These are phyloP conservation scores for Bidens hawaiensis DNA, from an alignment of 140 eudicot genomes.

Conservation along the genomic window DNA sequence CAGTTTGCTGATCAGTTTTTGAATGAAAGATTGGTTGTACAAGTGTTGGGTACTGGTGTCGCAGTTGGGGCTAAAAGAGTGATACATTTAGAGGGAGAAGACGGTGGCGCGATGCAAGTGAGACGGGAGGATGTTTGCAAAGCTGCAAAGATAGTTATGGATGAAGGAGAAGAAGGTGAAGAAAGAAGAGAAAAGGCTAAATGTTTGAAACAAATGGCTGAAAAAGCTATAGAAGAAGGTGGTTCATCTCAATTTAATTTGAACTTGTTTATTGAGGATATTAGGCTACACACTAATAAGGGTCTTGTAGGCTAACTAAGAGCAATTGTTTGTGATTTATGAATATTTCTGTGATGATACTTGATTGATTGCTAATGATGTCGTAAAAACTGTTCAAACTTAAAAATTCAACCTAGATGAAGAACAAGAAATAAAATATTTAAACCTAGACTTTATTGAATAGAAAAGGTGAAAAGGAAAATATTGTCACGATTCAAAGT, in stretches of 20 bases:
- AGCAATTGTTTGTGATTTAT: slow-evolving; percentile 20
- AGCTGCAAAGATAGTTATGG: slow-evolving; percentile 29
- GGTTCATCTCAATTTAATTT: slow-evolving; percentile 40
- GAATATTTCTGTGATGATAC: slow-evolving; percentile 4
- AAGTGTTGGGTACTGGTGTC: slow-evolving; percentile 30
- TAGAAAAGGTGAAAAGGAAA: too few species aligned
- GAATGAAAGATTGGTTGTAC: slow-evolving; percentile 35
- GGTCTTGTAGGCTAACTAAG: slow-evolving; percentile 7
- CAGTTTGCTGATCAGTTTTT: slow-evolving; percentile 53
- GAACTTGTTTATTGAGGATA: slow-evolving; percentile 32
- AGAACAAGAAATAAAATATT: too few species aligned
- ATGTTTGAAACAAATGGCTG: slow-evolving; percentile 31
- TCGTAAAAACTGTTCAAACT: too few species aligned
- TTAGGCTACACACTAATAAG: slow-evolving; percentile 28
- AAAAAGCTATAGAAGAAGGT: slow-evolving; percentile 38
- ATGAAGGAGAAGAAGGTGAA: slow-evolving; percentile 30
- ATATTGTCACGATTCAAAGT: too few species aligned
- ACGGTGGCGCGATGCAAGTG: slow-evolving; percentile 21
- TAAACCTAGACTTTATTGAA: too few species aligned
- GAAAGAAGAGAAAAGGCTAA: slow-evolving; percentile 33
- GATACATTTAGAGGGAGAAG: slow-evolving; percentile 31
- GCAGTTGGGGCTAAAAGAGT: slow-evolving; percentile 31
- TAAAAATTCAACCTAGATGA: too few species aligned
- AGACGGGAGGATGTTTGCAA: slow-evolving; percentile 31
- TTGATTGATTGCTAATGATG: not conserved